Conservation (phyloP, 495 filamentous ascomycete genomes). For the Daldinia grandis region DNA sequence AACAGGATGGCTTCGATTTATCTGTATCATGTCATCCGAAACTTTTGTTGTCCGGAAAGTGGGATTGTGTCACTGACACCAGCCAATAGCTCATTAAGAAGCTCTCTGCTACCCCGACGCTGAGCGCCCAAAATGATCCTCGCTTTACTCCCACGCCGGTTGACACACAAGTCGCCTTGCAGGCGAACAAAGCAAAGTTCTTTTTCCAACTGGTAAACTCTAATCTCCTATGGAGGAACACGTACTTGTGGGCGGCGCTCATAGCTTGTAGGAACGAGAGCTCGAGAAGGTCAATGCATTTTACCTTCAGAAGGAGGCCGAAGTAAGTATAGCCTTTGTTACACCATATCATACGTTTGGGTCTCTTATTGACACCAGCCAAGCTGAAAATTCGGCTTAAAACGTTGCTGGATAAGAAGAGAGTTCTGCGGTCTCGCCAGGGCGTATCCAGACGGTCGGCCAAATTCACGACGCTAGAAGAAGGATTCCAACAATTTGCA, state of each 20-base stretch:
- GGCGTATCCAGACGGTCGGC: constrained; percentile 84
- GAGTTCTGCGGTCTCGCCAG: constrained; percentile 79
- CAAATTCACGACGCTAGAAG: constrained; percentile 90
- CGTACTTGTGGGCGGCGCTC: constrained; percentile 9
- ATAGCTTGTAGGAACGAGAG: constrained; percentile 78
- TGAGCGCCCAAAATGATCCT: constrained; percentile 74
- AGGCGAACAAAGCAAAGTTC: constrained; percentile 97
- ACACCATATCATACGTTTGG: background rate
- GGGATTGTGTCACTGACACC: constrained; percentile 45
- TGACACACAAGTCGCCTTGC: constrained; percentile 89
- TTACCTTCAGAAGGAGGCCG: constrained; percentile 97
- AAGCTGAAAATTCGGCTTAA: constrained; percentile 92
- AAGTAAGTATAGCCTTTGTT: constrained; percentile 65
- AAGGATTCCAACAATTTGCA: constrained; percentile 96
- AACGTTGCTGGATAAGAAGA: constrained; percentile 94
- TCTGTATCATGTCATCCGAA: constrained; percentile 30
- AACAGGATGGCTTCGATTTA: constrained; percentile 19
- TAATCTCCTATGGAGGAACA: background rate
- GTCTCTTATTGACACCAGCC: constrained; percentile 18
- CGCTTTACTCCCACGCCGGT: constrained; percentile 53
- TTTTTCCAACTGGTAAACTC: constrained; percentile 90
- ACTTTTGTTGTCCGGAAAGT: constrained; percentile 27
- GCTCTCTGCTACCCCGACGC: constrained; percentile 86
- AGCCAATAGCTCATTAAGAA: constrained; percentile 91
- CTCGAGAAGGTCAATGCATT: constrained; percentile 98